Conservation (phyloP, 441 rosid genomes). For the Populus hybrid region DNA sequence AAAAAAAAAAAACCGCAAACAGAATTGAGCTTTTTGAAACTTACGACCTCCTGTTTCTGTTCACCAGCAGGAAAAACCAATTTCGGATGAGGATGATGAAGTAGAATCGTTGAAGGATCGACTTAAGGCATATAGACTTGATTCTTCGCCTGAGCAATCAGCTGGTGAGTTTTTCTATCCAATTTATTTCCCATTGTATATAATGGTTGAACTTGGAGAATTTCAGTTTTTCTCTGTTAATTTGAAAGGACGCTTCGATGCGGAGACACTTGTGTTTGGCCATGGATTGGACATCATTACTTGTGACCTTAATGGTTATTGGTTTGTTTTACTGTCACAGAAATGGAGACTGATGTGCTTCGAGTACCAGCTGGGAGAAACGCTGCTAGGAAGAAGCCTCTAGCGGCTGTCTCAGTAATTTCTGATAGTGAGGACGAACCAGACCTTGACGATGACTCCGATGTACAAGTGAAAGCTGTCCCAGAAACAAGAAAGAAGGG, state of each 20-base stretch:
- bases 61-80: constrained; percentile 20
- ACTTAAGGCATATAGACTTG: constrained; percentile 63
- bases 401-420: constrained; percentile 20
- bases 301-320: neutral
- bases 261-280: neutral
- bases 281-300: too few species aligned
- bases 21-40: neutral
- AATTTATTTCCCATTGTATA: neutral
- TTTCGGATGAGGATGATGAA: constrained; percentile 45
- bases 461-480: constrained; percentile 31
- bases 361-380: constrained; percentile 38
- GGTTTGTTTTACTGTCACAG: constrained; percentile 25
- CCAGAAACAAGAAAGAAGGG: constrained; percentile 41
- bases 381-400: constrained; percentile 37
- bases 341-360: constrained; percentile 35
- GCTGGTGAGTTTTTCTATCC: constrained; percentile 35
- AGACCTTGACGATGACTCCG: constrained; percentile 29
- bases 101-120: constrained; percentile 43
- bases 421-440: constrained; percentile 36
- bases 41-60: neutral
- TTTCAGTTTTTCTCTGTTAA: neutral
- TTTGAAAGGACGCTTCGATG: neutral
- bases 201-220: neutral
- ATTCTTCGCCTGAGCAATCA: constrained; percentile 58
- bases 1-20: neutral